Evolutionary conservation across 1,284 basidiomycete genomes (phyloP), one percentile per base, ranked within the genome.

Genomic region (Veloporphyrellus conicus): DNA sequence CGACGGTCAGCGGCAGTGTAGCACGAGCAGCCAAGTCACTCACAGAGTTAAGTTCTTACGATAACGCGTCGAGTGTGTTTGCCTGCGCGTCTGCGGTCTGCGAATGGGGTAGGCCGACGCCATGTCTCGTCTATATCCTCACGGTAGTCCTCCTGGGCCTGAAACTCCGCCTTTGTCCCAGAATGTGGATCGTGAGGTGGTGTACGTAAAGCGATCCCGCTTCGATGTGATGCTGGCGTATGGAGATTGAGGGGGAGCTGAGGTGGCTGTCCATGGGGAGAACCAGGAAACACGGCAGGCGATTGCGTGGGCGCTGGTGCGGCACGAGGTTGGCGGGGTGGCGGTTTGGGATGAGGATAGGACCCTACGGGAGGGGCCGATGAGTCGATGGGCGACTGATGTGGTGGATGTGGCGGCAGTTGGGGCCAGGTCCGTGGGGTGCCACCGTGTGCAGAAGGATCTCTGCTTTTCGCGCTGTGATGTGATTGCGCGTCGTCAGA

Each of bases 31-130:
- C 6, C n/a, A 12, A 20, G 38, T n/a, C 7, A 48, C 54, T 37
- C 42, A 60, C 54, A 41, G 29, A 3, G 35, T 71, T 64, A 79
- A 55, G 65, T 71, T 55, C 75, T 67, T 45, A 81, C 76, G 52
- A 81, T 74, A 31, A 84, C 79, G 42, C 84, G 74, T 57, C 72
- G 73, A 18, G 84, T 87, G 60, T 87, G 84, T 61, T 87, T 87
- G 38, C 84, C 84, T 45, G 84, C 83, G 45, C 84, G 71, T 49
- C 84, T 70, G 15, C 84, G 78, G 62, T 85, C 82, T 36, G 76
- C 73, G 58, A 80, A 78, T 15, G 83, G 82, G 63, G 79, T 84
- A 3, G 82, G 82, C 37, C 76, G 70, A 27, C 78, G 70, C 84
- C 82, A 85, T 31, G 79, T 68, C 49, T 85, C 81, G 59, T 85